Base-by-base conservation (phyloP, 176 grass and related monocot genomes). In the Carex myosuroides region DNA sequence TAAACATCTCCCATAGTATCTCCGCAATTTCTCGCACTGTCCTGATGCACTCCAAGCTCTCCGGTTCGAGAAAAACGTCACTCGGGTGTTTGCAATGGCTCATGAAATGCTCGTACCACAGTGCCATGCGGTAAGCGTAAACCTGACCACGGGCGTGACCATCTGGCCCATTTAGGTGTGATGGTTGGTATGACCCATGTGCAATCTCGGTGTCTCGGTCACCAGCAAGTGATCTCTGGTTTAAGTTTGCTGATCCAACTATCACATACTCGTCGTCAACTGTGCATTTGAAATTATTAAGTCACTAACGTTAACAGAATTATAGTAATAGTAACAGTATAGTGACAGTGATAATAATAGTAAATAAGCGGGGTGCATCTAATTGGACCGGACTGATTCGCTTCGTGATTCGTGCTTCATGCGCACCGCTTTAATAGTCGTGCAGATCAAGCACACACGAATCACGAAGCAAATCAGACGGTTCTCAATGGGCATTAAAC, bases 81-180 rank as follows among this genome's bases (percentile, higher is more conserved):
- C 18, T 48, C 24, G 32, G 84, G 24, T 48, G 50, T 70, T 3
- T 13, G 64, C 0, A 73, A 44, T 83, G 79, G 60, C 62, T 66
- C 83, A 77, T 83, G 75, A 98, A 89, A 85, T 98, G 94, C 89
- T 97, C 94, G 85, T 94, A 84, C 94, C 92, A 97, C 85, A 97
- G 81, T 12, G 94, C 91, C 89, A 97, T 83, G 32, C 94, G 86
- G 86, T 89, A 97, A 6, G 63, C 83, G 53, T 97, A 85, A 60
- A 98, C 84, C 75, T 86, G 72, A 18, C 92, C 91, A 0, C 87
- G 41, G 57, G 92, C 86, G 32, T 76, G 82, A 3, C 79, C 67
- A 30, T 81, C 0, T 2, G 39, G 3, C 12, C 89, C 87, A 65
- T 98, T 90, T 21, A 98, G 86, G 81, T 98, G 87, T 59, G 86